phyloP scores from a whole-genome alignment of 2,329 filamentous ascomycete species.

The Emergomyces africanus region DNA sequence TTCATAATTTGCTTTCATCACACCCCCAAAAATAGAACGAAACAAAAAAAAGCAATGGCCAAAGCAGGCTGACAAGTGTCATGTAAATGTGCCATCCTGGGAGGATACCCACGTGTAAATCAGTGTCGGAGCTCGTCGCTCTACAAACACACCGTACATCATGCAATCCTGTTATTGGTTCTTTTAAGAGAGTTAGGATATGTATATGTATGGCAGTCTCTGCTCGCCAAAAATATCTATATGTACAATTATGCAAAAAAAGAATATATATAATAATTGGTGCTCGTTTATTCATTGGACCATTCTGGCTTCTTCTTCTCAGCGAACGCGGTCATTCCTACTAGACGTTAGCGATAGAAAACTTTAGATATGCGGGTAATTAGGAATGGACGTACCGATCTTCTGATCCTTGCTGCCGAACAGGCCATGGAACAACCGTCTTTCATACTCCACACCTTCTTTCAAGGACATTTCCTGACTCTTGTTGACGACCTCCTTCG shows the following conservation, averaged over 20 bases:
- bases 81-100: neutral
- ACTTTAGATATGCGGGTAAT: neutral
- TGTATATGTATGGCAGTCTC: neutral
- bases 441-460: constrained; percentile 91
- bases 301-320: constrained; percentile 91
- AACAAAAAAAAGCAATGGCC: neutral
- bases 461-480: constrained; percentile 79
- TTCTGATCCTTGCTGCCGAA: constrained; percentile 97
- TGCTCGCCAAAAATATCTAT: neutral
- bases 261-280: neutral
- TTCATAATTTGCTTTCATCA: neutral
- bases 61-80: neutral
- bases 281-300: constrained; percentile 53
- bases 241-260: constrained; percentile 1
- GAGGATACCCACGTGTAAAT: neutral
- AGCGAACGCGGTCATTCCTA: constrained; percentile 78
- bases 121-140: neutral
- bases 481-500: constrained; percentile 99
- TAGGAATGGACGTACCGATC: constrained; percentile 48
- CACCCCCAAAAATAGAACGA: neutral
- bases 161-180: neutral
- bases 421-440: constrained; percentile 79
- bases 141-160: neutral
- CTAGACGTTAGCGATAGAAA: neutral
- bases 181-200: neutral